Base-by-base conservation (phyloP, 2,329 filamentous ascomycete genomes). In the Paraphoma sp. region DNA sequence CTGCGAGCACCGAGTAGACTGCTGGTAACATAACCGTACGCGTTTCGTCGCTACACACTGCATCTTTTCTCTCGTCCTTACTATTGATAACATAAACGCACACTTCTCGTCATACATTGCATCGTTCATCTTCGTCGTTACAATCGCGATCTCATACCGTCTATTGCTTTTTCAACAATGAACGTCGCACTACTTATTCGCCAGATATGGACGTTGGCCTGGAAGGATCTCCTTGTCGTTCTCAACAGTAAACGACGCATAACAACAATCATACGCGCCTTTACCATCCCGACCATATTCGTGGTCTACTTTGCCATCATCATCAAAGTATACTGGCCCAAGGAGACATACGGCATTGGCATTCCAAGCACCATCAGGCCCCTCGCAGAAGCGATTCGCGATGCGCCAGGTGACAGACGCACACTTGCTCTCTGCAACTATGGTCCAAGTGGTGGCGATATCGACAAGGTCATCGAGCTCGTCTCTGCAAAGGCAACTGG, bases 401-500 rank as follows among this genome's bases (percentile, higher is more conserved):
- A 78, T 12, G 85, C 87, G 2, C 76, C 77, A 11, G 79, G 79
- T 8, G 85, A 86, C 14, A 83, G 89, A 62, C 76, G 89, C 63
- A 91, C 84, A 45, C 79, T 96, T 8, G 88, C 87, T 7, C 89
- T 96, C 50, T 87, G 95, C 60, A 89, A 95, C 71, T 91, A 86
- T 76, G 89, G 89, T 3, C 67, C 72, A 41, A 78, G 78, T 0
- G 87, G 85, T 6, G 90, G 90, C n/a, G 82, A 88, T 53, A 92
- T 95, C 51, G 86, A 89, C 55, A 78, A 78, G 14, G 86, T 93
- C 18, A 90, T 96, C 55, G 79, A 85, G 59, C 70, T 77, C 2
- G 75, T 96, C n/a, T 81, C 83, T 3, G 72, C 78, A 12, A 78
- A 83, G 16, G 84, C 88, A 9, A 77, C 78, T 17, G 77, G 73